Conservation (phyloP, 495 filamentous ascomycete species). For the Penicillium ochrochloron region DNA sequence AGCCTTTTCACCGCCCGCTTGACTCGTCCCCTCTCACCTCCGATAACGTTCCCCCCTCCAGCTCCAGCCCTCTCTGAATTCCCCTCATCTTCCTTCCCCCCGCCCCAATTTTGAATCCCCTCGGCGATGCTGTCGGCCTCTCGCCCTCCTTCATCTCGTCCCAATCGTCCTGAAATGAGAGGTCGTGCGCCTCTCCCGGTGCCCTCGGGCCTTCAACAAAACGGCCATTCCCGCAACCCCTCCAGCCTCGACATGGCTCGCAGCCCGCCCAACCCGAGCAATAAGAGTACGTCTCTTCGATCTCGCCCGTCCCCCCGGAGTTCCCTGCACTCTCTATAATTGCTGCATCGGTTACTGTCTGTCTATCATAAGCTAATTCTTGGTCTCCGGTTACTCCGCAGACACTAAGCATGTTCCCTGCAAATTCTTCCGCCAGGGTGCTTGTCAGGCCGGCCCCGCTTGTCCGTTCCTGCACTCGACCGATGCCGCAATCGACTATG, state of each 20-base stretch:
- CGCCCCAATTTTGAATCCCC: conserved; percentile 16
- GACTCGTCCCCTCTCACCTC: conserved; percentile 6
- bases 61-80: conserved; percentile 17
- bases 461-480: conserved; percentile 96
- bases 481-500: conserved; percentile 75
- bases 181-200: conserved; percentile 48
- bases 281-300: conserved; percentile 66
- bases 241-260: conserved; percentile 58
- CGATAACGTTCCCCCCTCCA: conserved; percentile 19
- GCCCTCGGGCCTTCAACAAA: conserved; percentile 47
- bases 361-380: conserved; percentile 18
- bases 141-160: conserved; percentile 30
- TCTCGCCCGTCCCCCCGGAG: background rate
- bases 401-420: conserved; percentile 98
- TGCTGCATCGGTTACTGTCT: background rate
- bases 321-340: background rate
- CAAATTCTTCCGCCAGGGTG: conserved; percentile 97
- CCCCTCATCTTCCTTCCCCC: conserved; percentile 20
- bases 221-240: conserved; percentile 53
- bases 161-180: conserved; percentile 47
- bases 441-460: conserved; percentile 92
- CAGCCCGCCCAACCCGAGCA: conserved; percentile 74
- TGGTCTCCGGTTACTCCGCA: conserved; percentile 41
- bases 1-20: background rate
- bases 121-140: conserved; percentile 33